These are phyloP conservation scores for Irpex sp. DNA, from an alignment of 1,284 basidiomycete genomes.

Conservation along the genomic window DNA sequence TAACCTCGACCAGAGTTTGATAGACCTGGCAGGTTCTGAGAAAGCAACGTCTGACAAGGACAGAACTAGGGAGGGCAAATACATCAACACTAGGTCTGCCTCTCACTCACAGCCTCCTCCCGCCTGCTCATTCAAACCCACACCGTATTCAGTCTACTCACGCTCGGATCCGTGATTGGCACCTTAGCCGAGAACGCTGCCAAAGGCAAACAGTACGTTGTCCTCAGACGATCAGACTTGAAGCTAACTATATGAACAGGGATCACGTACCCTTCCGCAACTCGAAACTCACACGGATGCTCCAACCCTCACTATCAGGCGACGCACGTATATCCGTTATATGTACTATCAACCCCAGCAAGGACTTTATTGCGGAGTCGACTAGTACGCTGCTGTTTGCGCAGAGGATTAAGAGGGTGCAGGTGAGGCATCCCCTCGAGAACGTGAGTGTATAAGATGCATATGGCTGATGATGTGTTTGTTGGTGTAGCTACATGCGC, in stretches of 20 bases:
- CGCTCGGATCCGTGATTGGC: slow-evolving; percentile 84
- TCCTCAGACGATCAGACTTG: background rate
- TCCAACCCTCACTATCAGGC: slow-evolving; percentile 92
- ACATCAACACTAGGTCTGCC: slow-evolving; percentile 80
- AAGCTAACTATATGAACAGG: slow-evolving; percentile 27
- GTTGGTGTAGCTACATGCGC: slow-evolving; percentile 62
- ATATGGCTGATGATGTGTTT: background rate
- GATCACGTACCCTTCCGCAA: slow-evolving; percentile 95
- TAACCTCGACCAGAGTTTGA: slow-evolving; percentile 55
- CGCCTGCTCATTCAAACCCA: background rate
- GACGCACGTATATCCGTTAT: slow-evolving; percentile 96
- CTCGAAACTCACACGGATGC: slow-evolving; percentile 89
- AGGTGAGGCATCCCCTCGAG: slow-evolving; percentile 31
- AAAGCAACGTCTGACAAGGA: slow-evolving; percentile 93
- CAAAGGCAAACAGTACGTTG: slow-evolving; percentile 61
- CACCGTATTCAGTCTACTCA: slow-evolving; percentile 58
- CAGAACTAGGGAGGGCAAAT: slow-evolving; percentile 86
- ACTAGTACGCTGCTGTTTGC: slow-evolving; percentile 88
- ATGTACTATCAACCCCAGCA: slow-evolving; percentile 89
- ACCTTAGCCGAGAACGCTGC: slow-evolving; percentile 84
- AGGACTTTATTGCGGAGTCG: slow-evolving; percentile 69
- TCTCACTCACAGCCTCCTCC: background rate
- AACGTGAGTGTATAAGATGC: background rate
- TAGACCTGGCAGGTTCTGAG: slow-evolving; percentile 97
- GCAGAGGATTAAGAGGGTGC: slow-evolving; percentile 79